Evolutionary conservation across 1,139 yeast genomes (phyloP).

Genomic region (Pneumocystis sp.): DNA sequence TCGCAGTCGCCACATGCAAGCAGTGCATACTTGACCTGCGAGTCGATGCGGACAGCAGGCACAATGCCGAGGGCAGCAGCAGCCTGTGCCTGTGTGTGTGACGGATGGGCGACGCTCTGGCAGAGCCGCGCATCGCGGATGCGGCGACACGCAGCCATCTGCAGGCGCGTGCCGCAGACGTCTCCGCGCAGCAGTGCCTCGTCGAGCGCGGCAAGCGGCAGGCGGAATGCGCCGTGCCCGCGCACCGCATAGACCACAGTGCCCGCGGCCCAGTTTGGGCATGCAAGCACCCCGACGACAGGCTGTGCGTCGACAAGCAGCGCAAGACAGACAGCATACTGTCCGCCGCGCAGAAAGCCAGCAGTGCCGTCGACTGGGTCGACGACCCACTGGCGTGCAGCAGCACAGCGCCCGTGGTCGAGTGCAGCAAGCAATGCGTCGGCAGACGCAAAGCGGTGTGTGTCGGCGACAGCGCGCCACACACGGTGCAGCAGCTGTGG

Average conservation of each 20-base stretch:
- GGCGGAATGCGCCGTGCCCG: conserved; percentile 49
- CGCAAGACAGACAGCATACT: conserved; percentile 90
- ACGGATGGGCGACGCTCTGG: no score
- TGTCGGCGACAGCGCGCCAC: conserved; percentile 14
- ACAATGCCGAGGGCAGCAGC: conserved; percentile 36
- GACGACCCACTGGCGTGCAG: conserved; percentile 56
- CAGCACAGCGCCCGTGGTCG: no score
- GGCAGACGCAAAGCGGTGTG: no score
- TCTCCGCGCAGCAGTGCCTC: no score
- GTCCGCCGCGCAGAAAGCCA: conserved; percentile 91
- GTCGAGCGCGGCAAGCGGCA: no score
- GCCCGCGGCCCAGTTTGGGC: conserved; percentile 60
- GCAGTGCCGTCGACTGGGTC: conserved; percentile 98
- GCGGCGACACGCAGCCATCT: no score
- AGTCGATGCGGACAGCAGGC: conserved; percentile 39
- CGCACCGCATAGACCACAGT: conserved; percentile 64
- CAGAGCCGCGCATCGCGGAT: no score
- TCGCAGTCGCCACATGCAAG: conserved; percentile 87
- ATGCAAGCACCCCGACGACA: conserved; percentile 83
- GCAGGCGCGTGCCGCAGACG: no score
- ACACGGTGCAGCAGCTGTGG: conserved; percentile 32
- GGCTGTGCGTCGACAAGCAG: conserved; percentile 73
- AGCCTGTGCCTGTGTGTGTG: no score
- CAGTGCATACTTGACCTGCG: conserved; percentile 90
- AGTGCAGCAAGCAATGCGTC: no score